Percentiles rank a stretch among this genome's conserved stretches.
phyloP scores from a whole-genome alignment of 208 protist species.

The Porcisia hertigi region DNA sequence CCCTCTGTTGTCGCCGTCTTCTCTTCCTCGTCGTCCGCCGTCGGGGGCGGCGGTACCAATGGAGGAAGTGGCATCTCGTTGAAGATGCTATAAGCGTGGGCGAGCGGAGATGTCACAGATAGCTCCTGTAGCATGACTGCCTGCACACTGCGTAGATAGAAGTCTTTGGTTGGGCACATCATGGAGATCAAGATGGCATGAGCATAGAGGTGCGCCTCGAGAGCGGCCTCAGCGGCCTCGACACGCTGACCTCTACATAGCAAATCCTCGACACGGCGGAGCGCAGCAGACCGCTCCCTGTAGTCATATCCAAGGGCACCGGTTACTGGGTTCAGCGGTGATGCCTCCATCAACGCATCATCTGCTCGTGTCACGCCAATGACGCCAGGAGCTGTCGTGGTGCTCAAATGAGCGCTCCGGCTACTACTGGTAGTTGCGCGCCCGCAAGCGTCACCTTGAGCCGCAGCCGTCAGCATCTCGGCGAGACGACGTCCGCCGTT shows the following conservation, averaged over 20 bases:
- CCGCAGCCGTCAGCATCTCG: constrained; percentile 37
- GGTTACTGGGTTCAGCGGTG: constrained; percentile 20
- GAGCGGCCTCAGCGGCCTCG: constrained; percentile 58
- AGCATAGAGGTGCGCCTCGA: constrained; percentile 51
- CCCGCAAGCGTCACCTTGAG: constrained; percentile 14
- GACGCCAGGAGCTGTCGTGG: neutral
- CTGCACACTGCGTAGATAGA: constrained; percentile 63
- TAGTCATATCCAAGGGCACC: neutral
- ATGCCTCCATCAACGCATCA: constrained; percentile 2
- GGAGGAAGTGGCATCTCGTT: constrained; percentile 72
- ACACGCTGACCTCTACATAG: constrained; percentile 66
- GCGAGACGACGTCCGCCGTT: constrained; percentile 49
- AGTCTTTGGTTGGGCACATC: constrained; percentile 84
- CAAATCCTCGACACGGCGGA: constrained; percentile 59
- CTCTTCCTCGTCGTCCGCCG: neutral
- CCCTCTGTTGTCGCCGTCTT: neutral
- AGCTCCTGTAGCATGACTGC: constrained; percentile 64
- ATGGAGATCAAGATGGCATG: constrained; percentile 87
- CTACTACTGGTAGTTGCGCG: constrained; percentile 7
- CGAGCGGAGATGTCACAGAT: constrained; percentile 53
- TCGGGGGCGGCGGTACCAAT: constrained; percentile 27
- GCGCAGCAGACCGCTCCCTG: constrained; percentile 24
- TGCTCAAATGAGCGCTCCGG: neutral
- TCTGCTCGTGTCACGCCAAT: neutral
- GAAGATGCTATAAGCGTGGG: constrained; percentile 84